Conservation (phyloP, 441 rosid genomes). For the Erysimum cheiri region DNA sequence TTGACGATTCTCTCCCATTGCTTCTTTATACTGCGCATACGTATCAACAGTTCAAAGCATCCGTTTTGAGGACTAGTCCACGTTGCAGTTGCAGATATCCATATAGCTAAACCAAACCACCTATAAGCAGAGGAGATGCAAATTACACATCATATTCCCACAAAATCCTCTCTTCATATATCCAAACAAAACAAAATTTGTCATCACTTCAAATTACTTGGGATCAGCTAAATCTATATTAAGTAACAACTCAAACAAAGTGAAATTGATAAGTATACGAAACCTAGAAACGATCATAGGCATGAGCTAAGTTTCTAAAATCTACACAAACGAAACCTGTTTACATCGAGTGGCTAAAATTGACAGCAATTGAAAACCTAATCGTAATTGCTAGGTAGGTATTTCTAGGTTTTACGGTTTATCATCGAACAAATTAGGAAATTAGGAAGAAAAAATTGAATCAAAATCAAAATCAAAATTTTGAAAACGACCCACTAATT, state of each 20-base stretch:
- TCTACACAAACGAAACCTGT: conserved; percentile 5
- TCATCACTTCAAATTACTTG: no score
- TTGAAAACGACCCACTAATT: conserved; percentile 14
- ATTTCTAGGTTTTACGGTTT: background rate
- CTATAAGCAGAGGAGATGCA: conserved; percentile 29
- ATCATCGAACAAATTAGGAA: conserved; percentile 9
- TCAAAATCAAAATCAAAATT: conserved; percentile 17
- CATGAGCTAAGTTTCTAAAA: conserved; percentile 9
- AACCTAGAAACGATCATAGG: conserved; percentile 18
- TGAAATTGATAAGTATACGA: background rate
- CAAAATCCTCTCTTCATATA: background rate
- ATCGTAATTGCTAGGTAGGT: conserved; percentile 3
- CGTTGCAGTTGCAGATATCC: conserved; percentile 3
- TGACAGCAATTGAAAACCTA: background rate
- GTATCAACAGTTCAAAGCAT: conserved; percentile 8
- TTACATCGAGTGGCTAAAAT: no score
- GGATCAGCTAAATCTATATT: background rate
- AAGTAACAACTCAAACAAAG: conserved; percentile 7
- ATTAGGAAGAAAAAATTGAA: background rate
- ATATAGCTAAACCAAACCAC: conserved; percentile 17
- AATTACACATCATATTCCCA: conserved; percentile 11
- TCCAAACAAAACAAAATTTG: background rate
- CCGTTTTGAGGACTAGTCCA: background rate
- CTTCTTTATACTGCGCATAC: conserved; percentile 15
- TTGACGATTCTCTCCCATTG: conserved; percentile 48